These are phyloP conservation scores for Aspergillus floridensis DNA, from an alignment of 2,329 filamentous ascomycete genomes.

Conservation along the genomic window DNA sequence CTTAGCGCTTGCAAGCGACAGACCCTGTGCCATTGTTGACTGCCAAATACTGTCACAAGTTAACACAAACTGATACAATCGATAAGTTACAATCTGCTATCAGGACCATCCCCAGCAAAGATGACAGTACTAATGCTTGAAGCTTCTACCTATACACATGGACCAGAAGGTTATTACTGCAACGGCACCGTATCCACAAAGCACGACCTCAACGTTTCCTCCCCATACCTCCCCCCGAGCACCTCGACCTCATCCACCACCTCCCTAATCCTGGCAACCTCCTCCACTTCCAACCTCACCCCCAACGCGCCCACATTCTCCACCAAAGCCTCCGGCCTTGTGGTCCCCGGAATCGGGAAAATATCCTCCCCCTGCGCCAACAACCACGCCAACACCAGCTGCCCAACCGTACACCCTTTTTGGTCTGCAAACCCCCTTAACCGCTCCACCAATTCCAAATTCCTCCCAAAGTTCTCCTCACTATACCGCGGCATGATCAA, in stretches of 20 bases:
- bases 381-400: constrained; percentile 64
- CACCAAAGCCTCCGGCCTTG: neutral
- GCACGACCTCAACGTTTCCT: neutral
- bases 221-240: neutral
- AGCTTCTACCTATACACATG: too few relatives aligned
- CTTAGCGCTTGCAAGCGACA: too few relatives aligned
- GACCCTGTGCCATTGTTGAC: too few relatives aligned
- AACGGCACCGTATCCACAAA: neutral
- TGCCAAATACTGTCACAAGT: too few relatives aligned
- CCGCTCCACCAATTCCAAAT: constrained; percentile 51
- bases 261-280: neutral
- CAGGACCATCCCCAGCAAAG: too few relatives aligned
- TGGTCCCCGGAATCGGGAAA: constrained; percentile 9
- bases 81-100: too few relatives aligned
- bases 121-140: too few relatives aligned
- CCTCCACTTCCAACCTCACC: neutral
- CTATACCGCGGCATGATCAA: constrained; percentile 47
- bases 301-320: constrained; percentile 3
- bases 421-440: constrained; percentile 51
- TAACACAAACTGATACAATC: too few relatives aligned
- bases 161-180: neutral
- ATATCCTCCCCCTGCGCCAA: constrained; percentile 41
- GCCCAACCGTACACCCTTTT: constrained; percentile 56
- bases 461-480: constrained; percentile 54
- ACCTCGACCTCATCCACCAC: neutral